These are phyloP conservation scores for Coemansia sp. DNA, from an alignment of 192 early-diverging fungal genomes.

Conservation along the genomic window DNA sequence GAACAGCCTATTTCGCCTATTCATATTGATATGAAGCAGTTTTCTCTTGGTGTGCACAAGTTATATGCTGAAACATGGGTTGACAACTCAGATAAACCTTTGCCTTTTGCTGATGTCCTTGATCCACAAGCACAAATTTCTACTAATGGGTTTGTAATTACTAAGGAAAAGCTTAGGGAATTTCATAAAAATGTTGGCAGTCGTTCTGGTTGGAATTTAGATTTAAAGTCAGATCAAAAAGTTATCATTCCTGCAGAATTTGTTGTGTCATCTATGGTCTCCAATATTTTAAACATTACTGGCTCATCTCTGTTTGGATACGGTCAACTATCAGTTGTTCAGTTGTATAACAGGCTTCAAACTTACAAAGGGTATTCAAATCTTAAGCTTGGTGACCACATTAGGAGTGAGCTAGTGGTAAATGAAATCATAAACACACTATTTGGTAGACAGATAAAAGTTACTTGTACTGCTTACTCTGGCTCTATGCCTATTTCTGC, in stretches of 20 bases:
- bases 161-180: conserved; percentile 54
- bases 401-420: conserved; percentile 68
- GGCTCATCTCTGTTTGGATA: conserved; percentile 81
- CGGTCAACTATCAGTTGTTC: conserved; percentile 81
- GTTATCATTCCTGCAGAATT: conserved; percentile 84
- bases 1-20: conserved; percentile 14
- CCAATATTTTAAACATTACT: conserved; percentile 73
- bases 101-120: conserved; percentile 8
- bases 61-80: conserved; percentile 12
- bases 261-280: conserved; percentile 76
- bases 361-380: conserved; percentile 60
- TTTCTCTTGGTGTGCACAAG: not conserved
- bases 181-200: conserved; percentile 69
- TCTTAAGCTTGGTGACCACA: conserved; percentile 67
- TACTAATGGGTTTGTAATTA: conserved; percentile 8
- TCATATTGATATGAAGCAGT: not conserved
- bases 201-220: conserved; percentile 52
- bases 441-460: conserved; percentile 77
- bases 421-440: conserved; percentile 75
- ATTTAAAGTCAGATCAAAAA: conserved; percentile 50
- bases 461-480: conserved; percentile 62
- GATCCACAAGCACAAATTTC: not conserved
- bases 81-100: conserved; percentile 8
- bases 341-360: conserved; percentile 80
- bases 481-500: conserved; percentile 63